These are phyloP conservation scores for Hordeum vulgare DNA, from an alignment of 176 grass and related monocot genomes.

Conservation along the genomic window DNA sequence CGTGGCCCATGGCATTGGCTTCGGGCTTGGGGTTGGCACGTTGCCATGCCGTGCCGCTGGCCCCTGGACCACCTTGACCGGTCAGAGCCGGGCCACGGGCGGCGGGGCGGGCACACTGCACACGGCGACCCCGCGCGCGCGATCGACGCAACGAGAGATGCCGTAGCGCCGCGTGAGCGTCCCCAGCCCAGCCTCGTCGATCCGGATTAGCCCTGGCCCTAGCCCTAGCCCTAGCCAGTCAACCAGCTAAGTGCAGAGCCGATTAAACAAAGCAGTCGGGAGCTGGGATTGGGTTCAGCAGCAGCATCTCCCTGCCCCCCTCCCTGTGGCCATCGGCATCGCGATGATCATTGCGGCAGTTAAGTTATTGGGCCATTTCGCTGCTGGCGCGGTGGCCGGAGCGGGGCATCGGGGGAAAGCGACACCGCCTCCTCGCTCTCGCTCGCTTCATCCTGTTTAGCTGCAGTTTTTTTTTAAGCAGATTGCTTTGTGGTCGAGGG, in stretches of 20 bases:
- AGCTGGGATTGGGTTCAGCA: neutral
- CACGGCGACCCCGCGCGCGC: neutral
- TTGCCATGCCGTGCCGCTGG: constrained; percentile 13
- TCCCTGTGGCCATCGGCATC: neutral
- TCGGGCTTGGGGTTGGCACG: constrained; percentile 3
- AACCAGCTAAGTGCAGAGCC: neutral
- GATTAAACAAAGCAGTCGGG: constrained; percentile 23
- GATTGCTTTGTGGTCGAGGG: constrained; percentile 19
- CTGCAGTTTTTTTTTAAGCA: neutral
- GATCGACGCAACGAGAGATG: neutral
- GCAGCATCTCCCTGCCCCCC: neutral
- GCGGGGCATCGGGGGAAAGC: constrained; percentile 7
- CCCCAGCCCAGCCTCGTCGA: neutral
- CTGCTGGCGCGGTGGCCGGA: neutral
- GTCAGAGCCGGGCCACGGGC: constrained; percentile 33
- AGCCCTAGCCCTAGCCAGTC: neutral
- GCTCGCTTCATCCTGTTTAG: neutral
- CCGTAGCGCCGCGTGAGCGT: neutral
- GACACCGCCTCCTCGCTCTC: neutral
- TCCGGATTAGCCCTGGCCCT: constrained; percentile 22
- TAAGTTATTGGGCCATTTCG: neutral
- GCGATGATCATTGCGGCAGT: neutral
- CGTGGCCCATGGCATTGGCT: neutral
- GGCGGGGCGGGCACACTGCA: neutral
- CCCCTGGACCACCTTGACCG: constrained; percentile 42